phyloP scores from a whole-genome alignment of 768 basidiomycete genomes.

The Hebeloma cylindrosporum region DNA sequence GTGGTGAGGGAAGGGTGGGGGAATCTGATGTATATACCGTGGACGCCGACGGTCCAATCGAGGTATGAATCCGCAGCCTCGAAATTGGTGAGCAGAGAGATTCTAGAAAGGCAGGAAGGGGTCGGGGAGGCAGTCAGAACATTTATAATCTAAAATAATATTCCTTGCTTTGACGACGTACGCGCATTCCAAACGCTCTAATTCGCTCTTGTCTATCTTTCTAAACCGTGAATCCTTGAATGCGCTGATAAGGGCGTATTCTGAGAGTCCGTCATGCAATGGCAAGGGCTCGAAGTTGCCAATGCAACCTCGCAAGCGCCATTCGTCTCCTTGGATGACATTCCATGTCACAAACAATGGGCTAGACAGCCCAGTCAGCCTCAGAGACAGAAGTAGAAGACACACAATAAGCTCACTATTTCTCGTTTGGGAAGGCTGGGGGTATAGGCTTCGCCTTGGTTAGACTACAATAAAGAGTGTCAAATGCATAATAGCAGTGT shows the following conservation, averaged over 20 bases:
- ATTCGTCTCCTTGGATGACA: conserved; percentile 58
- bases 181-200: conserved; percentile 85
- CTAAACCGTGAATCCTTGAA: conserved; percentile 86
- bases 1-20: conserved; percentile 69
- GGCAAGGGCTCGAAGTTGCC: conserved; percentile 84
- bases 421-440: conserved; percentile 67
- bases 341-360: conserved; percentile 99
- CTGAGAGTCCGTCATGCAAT: conserved; percentile 73
- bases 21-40: conserved; percentile 91
- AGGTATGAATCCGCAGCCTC: conserved; percentile 82
- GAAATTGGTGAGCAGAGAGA: conserved; percentile 93
- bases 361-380: conserved; percentile 37
- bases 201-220: conserved; percentile 73
- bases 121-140: not conserved
- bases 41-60: conserved; percentile 90
- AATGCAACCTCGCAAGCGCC: conserved; percentile 87
- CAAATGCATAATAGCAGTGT: conserved; percentile 83
- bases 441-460: conserved; percentile 53
- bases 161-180: conserved; percentile 37
- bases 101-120: conserved; percentile 40
- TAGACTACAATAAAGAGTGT: conserved; percentile 77
- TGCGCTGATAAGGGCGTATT: conserved; percentile 92
- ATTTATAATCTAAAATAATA: conserved; percentile 8
- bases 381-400: not conserved
- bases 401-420: conserved; percentile 58